Evolutionary conservation across 1,284 basidiomycete species (phyloP), one percentile per base, ranked within the genome.

Genomic region (Hypsizygus ulmarius): DNA sequence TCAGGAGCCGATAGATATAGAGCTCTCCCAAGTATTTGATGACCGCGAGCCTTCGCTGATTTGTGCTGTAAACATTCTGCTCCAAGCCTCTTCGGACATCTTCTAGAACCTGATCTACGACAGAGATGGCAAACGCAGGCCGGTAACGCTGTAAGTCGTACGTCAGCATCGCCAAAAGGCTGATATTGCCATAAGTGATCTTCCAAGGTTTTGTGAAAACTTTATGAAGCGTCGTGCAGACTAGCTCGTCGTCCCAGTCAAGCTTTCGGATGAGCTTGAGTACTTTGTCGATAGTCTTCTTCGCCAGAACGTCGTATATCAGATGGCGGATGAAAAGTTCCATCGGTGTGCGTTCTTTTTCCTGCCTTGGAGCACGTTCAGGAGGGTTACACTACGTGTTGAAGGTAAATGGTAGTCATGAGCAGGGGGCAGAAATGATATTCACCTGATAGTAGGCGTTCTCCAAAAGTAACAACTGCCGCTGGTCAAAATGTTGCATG

Each of bases 121-220:
- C 85, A 2, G 84, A 78, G 47, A 97, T 81, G 2, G 85, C 78
- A 65, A 99, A 99, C 4, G 87, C 84, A 7, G 92, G 85, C 60
- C 94, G 93, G 65, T 95, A 97, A 14, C 92, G 78, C 62, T 95
- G 91, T 41, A 99, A 74, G 62, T 98, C 96, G 61, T 93, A 93
- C 1, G 94, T 85, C 47, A 99, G 72, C 76, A 96, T 94, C 1
- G 97, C 95, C 30, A 98, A 76, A n/a, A 97, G 75, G 49, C 87
- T 83, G 55, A 99, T 83, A 64, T 91, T 94, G 51, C 87, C 79
- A 63, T 87, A 98, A 61, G 93, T 96, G 69, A 97, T 80, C 64
- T 97, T 96, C 94, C 96, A 97, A 1, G 95, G 87, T 59, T 96
- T 96, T 3, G 90, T 93, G 69, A 99, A 98, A 19, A 89, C 81